phyloP scores from a whole-genome alignment of 345 rosid species.

The Lagerstroemia speciosa region DNA sequence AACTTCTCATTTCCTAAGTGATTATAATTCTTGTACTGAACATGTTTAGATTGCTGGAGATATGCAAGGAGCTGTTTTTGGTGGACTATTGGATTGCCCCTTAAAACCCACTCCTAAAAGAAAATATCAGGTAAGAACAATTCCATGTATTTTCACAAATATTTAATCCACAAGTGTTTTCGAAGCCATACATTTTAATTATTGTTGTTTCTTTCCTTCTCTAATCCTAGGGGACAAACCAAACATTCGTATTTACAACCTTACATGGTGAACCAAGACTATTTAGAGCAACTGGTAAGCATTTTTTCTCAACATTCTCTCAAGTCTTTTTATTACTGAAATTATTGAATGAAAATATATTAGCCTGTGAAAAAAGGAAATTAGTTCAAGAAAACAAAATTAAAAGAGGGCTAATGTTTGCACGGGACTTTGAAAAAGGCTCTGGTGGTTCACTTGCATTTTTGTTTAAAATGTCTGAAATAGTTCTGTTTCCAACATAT shows the following conservation, averaged over 20 bases:
- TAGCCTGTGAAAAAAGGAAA: not conserved
- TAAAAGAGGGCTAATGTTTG: not conserved
- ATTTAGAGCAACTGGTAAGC: conserved; percentile 83
- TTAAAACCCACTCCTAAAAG: conserved; percentile 76
- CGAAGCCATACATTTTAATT: not conserved
- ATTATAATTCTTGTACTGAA: conserved; percentile 8
- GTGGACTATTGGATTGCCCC: conserved; percentile 75
- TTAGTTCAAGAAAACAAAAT: not conserved
- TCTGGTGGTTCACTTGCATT: not conserved
- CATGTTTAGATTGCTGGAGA: conserved; percentile 66
- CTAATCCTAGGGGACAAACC: conserved; percentile 56
- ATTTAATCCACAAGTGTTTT: not conserved
- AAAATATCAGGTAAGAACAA: conserved; percentile 64
- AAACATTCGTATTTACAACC: conserved; percentile 86
- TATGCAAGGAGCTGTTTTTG: conserved; percentile 73
- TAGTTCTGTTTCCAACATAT: not conserved
- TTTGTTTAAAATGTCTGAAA: not conserved
- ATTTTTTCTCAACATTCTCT: not conserved
- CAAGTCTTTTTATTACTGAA: not conserved
- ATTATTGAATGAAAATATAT: not conserved
- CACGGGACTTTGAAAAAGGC: not conserved
- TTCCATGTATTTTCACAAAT: not conserved
- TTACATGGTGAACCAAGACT: conserved; percentile 80
- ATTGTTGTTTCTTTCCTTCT: conserved; percentile 8
- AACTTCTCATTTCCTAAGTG: not conserved